Base-by-base conservation (phyloP, 2,329 filamentous ascomycete genomes). In the Cladosporium sp. region DNA sequence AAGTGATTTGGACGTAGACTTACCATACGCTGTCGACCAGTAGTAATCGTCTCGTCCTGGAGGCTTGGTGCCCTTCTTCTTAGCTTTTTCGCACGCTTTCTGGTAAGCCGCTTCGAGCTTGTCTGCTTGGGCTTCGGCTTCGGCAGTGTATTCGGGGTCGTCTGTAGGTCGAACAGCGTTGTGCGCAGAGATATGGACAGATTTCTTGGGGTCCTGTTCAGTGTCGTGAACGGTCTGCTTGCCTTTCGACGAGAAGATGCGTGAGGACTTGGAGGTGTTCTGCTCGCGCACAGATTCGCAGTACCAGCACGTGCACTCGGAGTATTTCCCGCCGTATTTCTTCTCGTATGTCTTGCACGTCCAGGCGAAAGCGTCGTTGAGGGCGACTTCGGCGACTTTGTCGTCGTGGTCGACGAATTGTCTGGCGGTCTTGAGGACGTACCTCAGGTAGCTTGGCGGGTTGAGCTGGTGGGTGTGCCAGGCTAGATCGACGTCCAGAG, bases 401-500 rank as follows among this genome's bases (percentile, higher is more conserved):
- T 96, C 92, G 75, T 95, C 89, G 73, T 96, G 92, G 73, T 93
- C 88, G 70, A 94, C 85, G 72, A 92, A 91, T 58, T 83, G 86
- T 1, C 72, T 73, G 6, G 82, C 83, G 25, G 76, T 75, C 0
- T 59, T 63, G 1, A 83, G 73, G 1, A 85, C 89, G 73, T 85
- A 89, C 2, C 74, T 66, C 70, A 86, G 89, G 77, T 95, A 95
- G 3, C 79, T 72, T 2, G 74, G 72, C 0, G 91, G 89, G 10
- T 80, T 85, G 3, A 94, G 85, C 74, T 94, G 90, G 71, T 94
- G 91, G 0, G 91, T 94, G 74, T 96, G 92, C 90, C 90, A 93
- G 0, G 86, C 89, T 0, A 93, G 79, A 72, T 93, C 90, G 5
- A 93, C 83, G 68, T 93, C 91, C 0, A 92, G 80, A 0, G 90